Evolutionary conservation across 805 yeast species (phyloP), one percentile per base, ranked within the genome.

Genomic region (Lipomyces chichibuensis): DNA sequence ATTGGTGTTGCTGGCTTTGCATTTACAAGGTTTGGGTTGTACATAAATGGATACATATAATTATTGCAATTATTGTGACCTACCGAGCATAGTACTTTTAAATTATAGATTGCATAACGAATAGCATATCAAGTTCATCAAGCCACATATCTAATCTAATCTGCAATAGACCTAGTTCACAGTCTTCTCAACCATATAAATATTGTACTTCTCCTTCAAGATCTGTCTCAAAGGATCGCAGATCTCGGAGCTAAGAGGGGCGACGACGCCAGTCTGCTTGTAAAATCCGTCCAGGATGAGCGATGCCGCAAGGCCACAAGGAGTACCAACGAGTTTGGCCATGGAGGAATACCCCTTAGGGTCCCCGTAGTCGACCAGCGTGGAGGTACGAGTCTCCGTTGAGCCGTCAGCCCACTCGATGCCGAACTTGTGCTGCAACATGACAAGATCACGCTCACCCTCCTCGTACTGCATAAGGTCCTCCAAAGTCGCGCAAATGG

Each of bases 311-410:
- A 95, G 96, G 64, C 97, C 97, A 82, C 97, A 94, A 73, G 99
- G 99, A 71, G 92, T 94, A 83, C 99, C 99, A 64, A 95, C 99
- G 72, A 91, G 86, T 79, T 94, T 93, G 73, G 99, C 99, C 99
- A 95, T 95, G 46, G 98, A 93, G 53, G 97, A 89, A 88, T 94
- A 95, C 64, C 95, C 94, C 69, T 93, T 92, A 64, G 84, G 83
- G 73, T 85, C 88, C 83, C 99, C 99, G 80, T 91, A 91, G 80
- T 92, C 97, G 49, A 93, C 94, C 77, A 95, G 84, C 67, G 99
- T 95, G 25, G 98, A 90, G 66, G 98, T 93, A 85, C 98, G 92
- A 70, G 89, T 85, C 83, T 95, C 98, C 64, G 84, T 86, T 72
- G 87, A 80, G 73, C 98, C 98, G 76, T 95, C 95, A 65, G 94